phyloP scores from a whole-genome alignment of 768 basidiomycete species.

The Russula virescens region DNA sequence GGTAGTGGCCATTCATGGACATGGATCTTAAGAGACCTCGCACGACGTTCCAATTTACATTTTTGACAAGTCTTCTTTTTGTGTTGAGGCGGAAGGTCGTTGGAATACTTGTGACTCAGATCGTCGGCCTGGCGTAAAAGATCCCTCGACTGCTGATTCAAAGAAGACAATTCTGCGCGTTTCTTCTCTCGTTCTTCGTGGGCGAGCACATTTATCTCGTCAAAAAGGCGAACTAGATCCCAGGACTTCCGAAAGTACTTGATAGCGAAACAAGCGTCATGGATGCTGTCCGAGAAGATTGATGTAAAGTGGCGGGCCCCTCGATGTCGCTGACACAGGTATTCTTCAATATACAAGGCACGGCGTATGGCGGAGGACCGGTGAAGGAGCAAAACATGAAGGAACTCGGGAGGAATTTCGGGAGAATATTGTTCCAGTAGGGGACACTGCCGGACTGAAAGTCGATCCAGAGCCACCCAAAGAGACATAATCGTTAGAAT shows the following conservation, averaged over 20 bases:
- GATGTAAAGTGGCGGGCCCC: not conserved
- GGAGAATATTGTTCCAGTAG: slow-evolving; percentile 42
- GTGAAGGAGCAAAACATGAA: slow-evolving; percentile 40
- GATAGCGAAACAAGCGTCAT: slow-evolving; percentile 2
- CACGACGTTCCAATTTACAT: not conserved
- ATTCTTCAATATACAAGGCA: slow-evolving; percentile 7
- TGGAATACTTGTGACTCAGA: not conserved
- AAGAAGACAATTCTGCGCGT: not conserved
- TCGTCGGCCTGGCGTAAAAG: not conserved
- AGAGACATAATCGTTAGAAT: slow-evolving; percentile 42
- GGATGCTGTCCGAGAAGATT: slow-evolving; percentile 2
- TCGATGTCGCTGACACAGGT: slow-evolving; percentile 4
- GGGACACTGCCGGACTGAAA: slow-evolving; percentile 33
- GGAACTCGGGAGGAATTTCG: slow-evolving; percentile 35
- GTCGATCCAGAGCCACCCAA: slow-evolving; percentile 43
- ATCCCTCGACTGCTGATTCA: not conserved
- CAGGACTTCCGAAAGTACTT: slow-evolving; percentile 7
- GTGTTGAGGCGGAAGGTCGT: too few relatives aligned
- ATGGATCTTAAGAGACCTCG: not conserved
- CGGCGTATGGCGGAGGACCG: slow-evolving; percentile 19
- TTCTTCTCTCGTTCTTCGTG: not conserved
- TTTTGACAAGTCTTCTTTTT: not conserved
- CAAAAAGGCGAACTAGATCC: not conserved
- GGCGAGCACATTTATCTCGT: not conserved
- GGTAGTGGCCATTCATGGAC: slow-evolving; percentile 20